Evolutionary conservation across 345 rosid genomes (phyloP).

Genomic region (Eutrema japonicum): DNA sequence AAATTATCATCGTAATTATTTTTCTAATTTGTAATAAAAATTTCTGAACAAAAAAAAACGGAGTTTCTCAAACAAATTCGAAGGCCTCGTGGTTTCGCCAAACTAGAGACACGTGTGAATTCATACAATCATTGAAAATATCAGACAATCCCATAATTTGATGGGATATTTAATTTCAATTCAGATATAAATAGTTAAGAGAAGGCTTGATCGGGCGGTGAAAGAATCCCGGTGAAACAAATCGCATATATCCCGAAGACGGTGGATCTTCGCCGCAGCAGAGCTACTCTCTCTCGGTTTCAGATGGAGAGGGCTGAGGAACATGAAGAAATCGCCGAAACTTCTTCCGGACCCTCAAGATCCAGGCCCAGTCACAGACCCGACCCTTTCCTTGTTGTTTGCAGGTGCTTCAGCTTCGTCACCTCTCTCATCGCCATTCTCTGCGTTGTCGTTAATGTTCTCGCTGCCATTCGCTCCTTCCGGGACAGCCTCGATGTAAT

Average conservation of each 20-base stretch:
- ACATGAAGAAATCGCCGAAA: constrained; percentile 28
- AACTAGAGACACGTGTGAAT: too few species aligned
- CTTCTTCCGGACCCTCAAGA: constrained; percentile 29
- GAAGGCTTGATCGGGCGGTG: constrained; percentile 27
- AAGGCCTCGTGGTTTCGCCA: too few species aligned
- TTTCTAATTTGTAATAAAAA: too few species aligned
- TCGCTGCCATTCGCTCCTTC: constrained; percentile 86
- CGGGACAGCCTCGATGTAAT: constrained; percentile 72
- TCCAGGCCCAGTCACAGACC: constrained; percentile 44
- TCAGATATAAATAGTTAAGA: background rate
- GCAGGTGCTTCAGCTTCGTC: constrained; percentile 75
- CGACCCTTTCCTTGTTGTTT: constrained; percentile 72
- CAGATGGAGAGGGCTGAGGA: constrained; percentile 41
- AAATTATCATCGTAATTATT: too few species aligned
- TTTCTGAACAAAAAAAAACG: too few species aligned
- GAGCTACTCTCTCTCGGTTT: constrained; percentile 10
- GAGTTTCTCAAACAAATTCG: too few species aligned
- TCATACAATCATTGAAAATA: too few species aligned
- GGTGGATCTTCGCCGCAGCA: constrained; percentile 25
- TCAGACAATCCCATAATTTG: too few species aligned
- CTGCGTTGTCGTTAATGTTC: constrained; percentile 80
- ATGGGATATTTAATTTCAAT: too few species aligned
- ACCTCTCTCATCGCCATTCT: constrained; percentile 71
- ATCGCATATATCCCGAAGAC: background rate
- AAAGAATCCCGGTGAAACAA: constrained; percentile 8